A percentile compares a stretch with the other conserved stretches of the same genome.
Conservation (phyloP, 2,329 filamentous ascomycete species). For the Lachnellula suecica region DNA sequence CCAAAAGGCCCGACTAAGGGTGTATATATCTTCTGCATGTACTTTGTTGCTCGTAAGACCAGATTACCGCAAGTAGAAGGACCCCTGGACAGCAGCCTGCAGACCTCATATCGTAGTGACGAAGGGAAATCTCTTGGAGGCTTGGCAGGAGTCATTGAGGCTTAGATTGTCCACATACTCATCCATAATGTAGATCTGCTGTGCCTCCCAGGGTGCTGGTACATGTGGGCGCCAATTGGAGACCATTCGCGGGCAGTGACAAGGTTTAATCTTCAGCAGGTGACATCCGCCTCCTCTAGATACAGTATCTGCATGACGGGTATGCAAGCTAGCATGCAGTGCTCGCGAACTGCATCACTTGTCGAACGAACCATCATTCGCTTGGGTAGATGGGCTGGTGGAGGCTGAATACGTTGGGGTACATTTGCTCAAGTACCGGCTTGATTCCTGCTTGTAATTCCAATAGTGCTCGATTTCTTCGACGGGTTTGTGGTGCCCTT, state of each 20-base stretch:
- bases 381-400: no score
- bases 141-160: not conserved
- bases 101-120: not conserved
- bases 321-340: not conserved
- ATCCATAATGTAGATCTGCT: not conserved
- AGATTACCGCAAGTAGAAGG: not conserved
- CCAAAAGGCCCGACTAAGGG: not conserved
- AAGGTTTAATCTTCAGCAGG: not conserved
- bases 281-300: not conserved
- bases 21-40: not conserved
- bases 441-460: no score
- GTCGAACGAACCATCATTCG: no score
- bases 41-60: not conserved
- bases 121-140: not conserved
- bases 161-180: not conserved
- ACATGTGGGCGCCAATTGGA: not conserved
- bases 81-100: not conserved
- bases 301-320: not conserved
- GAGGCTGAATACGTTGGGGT: not conserved
- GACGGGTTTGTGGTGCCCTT: no score
- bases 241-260: not conserved
- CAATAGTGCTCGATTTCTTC: no score
- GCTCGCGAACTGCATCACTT: not conserved
- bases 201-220: not conserved
- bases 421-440: not conserved